Base-by-base conservation (phyloP, 345 rosid genomes). In the Aquilaria malaccensis region DNA sequence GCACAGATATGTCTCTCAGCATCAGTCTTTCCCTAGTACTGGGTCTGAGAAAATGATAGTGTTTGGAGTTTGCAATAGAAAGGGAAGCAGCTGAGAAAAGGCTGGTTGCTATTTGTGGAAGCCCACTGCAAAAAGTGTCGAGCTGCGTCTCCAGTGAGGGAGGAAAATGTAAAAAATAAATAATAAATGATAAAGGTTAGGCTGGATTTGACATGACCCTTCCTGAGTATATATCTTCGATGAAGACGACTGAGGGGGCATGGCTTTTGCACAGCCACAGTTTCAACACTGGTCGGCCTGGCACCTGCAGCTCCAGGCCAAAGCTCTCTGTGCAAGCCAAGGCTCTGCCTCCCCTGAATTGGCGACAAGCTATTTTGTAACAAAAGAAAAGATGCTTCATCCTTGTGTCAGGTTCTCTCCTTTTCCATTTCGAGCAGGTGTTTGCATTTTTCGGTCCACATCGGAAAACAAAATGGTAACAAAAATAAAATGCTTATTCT, bases 121-220 rank as follows among this genome's bases (percentile, higher is more conserved):
- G 63, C 29, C 37, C 55, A 51, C 56, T 63, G 49, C 80, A 63
- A 80, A 43, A 14, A 7, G 70, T 69, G 67, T 65, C 63, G 66
- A 62, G 52, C 7, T 14, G 30, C 10, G 11, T 47, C 45, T 43
- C 45, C 15, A 73, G 50, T 11, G 10, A 22, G 43, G 54, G 60
- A 70, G 30, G 7, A 32, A 63, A 53, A 41, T 6, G 15, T 7
- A 29, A 15, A 11, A 5, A 29, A 14, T 30, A 31, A 65, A 49
- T 7, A 3, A 3, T 37, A 22, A 2, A 32, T 45, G 0, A 9
- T 14, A 10, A 33, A 46, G 49, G 55, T 57, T 50, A 10, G 62
- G 67, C 41, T 32, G 54, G 77, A 75, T 70, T 71, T 71, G 75
- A 72, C 75, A 61, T 57, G 50, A 61, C 76, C 32, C 12, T 31